Base-by-base conservation (phyloP, 2,329 filamentous ascomycete species). In the Beauveria caledonica region DNA sequence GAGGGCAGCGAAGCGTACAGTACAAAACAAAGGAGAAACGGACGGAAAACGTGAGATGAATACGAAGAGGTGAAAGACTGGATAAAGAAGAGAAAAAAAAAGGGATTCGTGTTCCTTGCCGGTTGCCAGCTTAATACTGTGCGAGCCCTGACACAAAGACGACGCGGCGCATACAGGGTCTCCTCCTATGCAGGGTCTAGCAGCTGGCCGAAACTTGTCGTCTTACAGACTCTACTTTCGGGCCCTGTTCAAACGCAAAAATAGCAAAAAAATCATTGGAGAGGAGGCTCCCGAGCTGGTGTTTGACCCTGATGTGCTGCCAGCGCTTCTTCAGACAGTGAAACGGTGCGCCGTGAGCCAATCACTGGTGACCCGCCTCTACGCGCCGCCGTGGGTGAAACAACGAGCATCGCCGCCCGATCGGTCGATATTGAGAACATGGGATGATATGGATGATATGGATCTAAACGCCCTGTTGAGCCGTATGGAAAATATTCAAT, bases 331-430 rank as follows among this genome's bases (percentile, higher is more conserved):
- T 45, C 29, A 29, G 39, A 58, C 56, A 36, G 39, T 44, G 56
- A 51, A 51, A 58, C 36, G 25, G 44, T 51, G 56, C 56, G 39
- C 48, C 48, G 36, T 44, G 21, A 58, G 56, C 56, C 56, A 58
- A 58, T 58, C 39, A 51, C 56, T 36, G 11, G 6, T 3, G 48
- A 29, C 36, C 56, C 36, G 56, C 25, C 33, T 1, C 25, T 58
- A 58, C 46, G 36, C 56, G 56, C 56, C 48, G 56, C 36, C 36
- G 56, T 58, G 48, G 36, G 56, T 58, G 56, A 58, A 51, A 58
- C 56, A 13, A 49, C 13, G 9, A 36, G 25, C n/a, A 48, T 19
- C 29, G 48, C 27, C 46, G 29, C 53, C 5, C 5, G 23, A 56
- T 39, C 27, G 10, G 53, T 11, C 23, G 25, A 23, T 21, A 45